Evolutionary conservation across 2,329 filamentous ascomycete genomes (phyloP).

Genomic region (Tolypocladium tundrense): DNA sequence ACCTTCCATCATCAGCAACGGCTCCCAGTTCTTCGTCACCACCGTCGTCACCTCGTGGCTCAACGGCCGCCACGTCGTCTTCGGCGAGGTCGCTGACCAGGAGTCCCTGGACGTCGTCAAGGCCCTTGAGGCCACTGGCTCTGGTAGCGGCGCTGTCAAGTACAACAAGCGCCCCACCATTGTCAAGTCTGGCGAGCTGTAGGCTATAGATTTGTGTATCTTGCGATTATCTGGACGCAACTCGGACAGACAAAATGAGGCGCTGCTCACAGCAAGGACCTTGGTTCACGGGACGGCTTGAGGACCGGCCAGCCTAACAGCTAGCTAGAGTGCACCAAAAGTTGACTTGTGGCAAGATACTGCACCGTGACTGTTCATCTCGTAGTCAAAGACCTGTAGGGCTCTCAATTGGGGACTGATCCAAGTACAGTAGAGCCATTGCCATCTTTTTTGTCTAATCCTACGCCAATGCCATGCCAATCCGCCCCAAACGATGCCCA

Average conservation of each 20-base stretch:
- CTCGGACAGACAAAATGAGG: not conserved
- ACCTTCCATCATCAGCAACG: slow-evolving; percentile 60
- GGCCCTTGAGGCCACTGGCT: slow-evolving; percentile 52
- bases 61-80: slow-evolving; percentile 75
- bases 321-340: not conserved
- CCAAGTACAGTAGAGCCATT: not conserved
- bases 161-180: slow-evolving; percentile 50
- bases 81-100: slow-evolving; percentile 58
- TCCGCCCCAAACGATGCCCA: not conserved
- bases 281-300: not conserved
- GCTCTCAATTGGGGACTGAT: not conserved
- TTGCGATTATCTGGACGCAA: not conserved
- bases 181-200: slow-evolving; percentile 38
- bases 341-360: not conserved
- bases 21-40: slow-evolving; percentile 96
- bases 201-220: slow-evolving; percentile 18
- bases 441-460: not conserved
- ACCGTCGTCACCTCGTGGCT: slow-evolving; percentile 85
- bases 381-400: not conserved
- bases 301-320: not conserved
- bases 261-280: not conserved
- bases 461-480: slow-evolving; percentile 1
- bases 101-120: slow-evolving; percentile 43
- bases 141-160: slow-evolving; percentile 42
- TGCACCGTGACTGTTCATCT: not conserved